These are phyloP conservation scores for Kwoniella mangroviensis DNA, from an alignment of 768 basidiomycete genomes.

Conservation along the genomic window DNA sequence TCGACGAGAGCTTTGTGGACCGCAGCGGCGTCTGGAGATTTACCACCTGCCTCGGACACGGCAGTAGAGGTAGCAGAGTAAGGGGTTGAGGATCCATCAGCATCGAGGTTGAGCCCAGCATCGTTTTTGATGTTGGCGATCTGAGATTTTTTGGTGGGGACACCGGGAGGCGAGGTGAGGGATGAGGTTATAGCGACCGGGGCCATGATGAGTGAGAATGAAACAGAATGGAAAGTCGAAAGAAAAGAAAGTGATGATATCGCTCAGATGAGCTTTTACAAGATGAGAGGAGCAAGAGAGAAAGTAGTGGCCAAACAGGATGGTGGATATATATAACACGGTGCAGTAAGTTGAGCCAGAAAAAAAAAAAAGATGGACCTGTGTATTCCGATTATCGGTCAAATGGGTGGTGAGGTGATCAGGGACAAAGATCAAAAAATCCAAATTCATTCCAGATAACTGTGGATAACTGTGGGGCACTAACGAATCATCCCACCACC, in stretches of 20 bases:
- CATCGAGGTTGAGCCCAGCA: constrained; percentile 37
- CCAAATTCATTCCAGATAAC: constrained; percentile 9
- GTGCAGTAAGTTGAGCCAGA: no score
- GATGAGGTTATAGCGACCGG: constrained; percentile 43
- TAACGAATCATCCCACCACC: background rate
- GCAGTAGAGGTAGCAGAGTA: constrained; percentile 50
- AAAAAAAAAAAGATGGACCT: background rate
- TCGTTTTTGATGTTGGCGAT: constrained; percentile 39
- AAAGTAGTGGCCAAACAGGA: background rate
- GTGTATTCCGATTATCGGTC: constrained; percentile 7
- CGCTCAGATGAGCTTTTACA: constrained; percentile 23
- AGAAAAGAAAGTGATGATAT: background rate
- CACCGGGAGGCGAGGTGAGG: constrained; percentile 50
- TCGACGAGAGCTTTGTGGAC: constrained; percentile 33
- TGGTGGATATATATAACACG: background rate
- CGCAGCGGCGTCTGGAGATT: constrained; percentile 18
- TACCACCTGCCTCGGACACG: constrained; percentile 45
- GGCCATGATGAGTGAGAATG: constrained; percentile 22
- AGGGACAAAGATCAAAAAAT: background rate
- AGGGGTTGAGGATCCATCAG: constrained; percentile 46
- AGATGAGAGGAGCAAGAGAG: constrained; percentile 7
- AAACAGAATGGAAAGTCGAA: background rate
- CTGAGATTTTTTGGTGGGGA: constrained; percentile 34
- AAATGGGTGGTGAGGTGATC: constrained; percentile 8
- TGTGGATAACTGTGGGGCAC: background rate